Evolutionary conservation across 1,139 yeast genomes (phyloP).

Genomic region (Yamadazyma sp.): DNA sequence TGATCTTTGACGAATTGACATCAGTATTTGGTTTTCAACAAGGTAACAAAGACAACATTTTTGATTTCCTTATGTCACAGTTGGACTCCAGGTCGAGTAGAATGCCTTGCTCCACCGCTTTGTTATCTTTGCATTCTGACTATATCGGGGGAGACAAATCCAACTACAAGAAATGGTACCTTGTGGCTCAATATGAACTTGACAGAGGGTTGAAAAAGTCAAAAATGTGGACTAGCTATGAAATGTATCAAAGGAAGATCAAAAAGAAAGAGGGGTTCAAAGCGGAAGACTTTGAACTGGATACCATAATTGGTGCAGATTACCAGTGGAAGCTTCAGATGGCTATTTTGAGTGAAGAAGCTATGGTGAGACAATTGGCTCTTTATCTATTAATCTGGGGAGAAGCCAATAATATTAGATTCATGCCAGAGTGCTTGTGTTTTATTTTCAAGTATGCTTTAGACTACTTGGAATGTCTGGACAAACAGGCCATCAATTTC

Average conservation of each 20-base stretch:
- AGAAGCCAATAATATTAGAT: slow-evolving; percentile 42
- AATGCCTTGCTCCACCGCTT: slow-evolving; percentile 33
- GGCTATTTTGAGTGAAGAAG: slow-evolving; percentile 18
- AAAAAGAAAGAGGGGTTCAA: slow-evolving; percentile 3
- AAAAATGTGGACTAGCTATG: slow-evolving; percentile 15
- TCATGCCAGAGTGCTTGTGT: slow-evolving; percentile 45
- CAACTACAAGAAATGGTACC: slow-evolving; percentile 44
- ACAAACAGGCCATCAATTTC: slow-evolving; percentile 20
- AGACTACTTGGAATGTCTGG: slow-evolving; percentile 19
- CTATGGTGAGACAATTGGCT: slow-evolving; percentile 31
- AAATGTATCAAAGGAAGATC: slow-evolving; percentile 6
- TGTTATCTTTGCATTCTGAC: slow-evolving; percentile 39
- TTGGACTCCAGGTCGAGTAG: slow-evolving; percentile 43
- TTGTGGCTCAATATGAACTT: slow-evolving; percentile 30
- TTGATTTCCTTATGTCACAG: slow-evolving; percentile 38
- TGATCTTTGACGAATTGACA: slow-evolving; percentile 22
- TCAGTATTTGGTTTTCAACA: slow-evolving; percentile 33
- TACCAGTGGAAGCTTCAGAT: slow-evolving; percentile 25
- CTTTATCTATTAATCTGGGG: slow-evolving; percentile 44
- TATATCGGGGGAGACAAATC: slow-evolving; percentile 43
- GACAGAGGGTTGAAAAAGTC: slow-evolving; percentile 17
- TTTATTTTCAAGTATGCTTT: slow-evolving; percentile 34
- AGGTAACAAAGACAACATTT: slow-evolving; percentile 37
- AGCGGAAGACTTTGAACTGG: slow-evolving; percentile 10
- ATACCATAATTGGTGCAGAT: slow-evolving; percentile 19